These are phyloP conservation scores for Dissophora ornata DNA, from an alignment of 192 early-diverging fungal genomes.

Conservation along the genomic window DNA sequence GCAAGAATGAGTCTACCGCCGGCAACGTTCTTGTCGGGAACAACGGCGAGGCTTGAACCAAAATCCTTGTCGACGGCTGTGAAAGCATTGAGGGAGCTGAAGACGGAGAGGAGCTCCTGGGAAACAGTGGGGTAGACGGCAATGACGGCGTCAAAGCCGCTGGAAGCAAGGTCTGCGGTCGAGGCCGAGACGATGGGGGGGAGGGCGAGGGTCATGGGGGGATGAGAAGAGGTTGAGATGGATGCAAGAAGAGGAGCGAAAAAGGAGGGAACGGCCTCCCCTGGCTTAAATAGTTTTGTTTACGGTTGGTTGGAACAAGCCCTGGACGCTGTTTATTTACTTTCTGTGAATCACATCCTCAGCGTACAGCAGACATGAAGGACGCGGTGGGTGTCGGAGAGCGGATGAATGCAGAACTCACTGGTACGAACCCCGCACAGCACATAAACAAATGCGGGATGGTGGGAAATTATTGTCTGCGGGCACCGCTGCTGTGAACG, in stretches of 20 bases:
- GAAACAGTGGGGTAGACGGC: conserved; percentile 43
- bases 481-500: no score
- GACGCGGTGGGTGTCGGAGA: no score
- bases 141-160: conserved; percentile 38
- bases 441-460: no score
- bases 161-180: conserved; percentile 24
- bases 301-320: no score
- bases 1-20: conserved; percentile 76
- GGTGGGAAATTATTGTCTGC: no score
- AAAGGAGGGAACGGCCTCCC: conserved; percentile 12
- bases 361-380: no score
- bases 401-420: no score
- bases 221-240: neutral
- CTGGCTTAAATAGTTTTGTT: no score
- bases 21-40: conserved; percentile 61
- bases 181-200: conserved; percentile 38
- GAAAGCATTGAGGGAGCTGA: conserved; percentile 26
- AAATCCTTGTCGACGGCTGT: conserved; percentile 57
- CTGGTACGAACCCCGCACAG: no score
- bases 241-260: neutral
- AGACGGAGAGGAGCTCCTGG: conserved; percentile 29
- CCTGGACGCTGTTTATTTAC: no score
- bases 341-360: no score
- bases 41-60: conserved; percentile 49
- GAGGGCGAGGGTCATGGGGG: conserved; percentile 38